Evolutionary conservation across 129 eudicot species (phyloP).

Genomic region (Pittosporum tobira): DNA sequence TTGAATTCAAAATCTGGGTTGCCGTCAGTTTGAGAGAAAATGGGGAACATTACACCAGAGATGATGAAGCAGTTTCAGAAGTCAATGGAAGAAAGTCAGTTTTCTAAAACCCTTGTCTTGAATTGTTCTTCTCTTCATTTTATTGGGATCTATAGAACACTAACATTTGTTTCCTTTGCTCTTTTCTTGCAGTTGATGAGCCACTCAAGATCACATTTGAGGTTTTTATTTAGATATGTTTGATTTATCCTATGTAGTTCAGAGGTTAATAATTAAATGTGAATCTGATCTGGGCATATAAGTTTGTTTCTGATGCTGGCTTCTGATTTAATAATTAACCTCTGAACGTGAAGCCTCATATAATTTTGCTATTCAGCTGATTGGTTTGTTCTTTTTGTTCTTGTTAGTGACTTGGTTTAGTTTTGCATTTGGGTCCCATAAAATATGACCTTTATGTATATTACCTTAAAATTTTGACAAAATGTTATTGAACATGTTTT

Average conservation of each 20-base stretch:
- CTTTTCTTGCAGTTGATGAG: conserved; percentile 63
- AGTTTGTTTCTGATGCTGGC: background rate
- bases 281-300: conserved; percentile 2
- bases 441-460: background rate
- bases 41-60: conserved; percentile 67
- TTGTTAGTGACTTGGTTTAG: no score
- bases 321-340: no score
- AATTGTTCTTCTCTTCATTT: no score
- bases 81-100: conserved; percentile 48
- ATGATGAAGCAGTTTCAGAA: conserved; percentile 58
- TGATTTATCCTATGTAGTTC: conserved; percentile 13
- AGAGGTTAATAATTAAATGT: conserved; percentile 7
- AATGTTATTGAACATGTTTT: background rate
- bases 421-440: no score
- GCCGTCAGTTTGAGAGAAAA: conserved; percentile 20
- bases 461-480: background rate
- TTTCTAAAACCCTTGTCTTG: conserved; percentile 2
- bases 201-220: conserved; percentile 56
- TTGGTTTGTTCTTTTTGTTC: no score
- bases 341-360: no score
- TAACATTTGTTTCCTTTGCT: background rate
- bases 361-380: no score
- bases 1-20: no score
- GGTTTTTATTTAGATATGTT: conserved; percentile 32
- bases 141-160: conserved; percentile 3